A percentile compares a stretch with the other conserved stretches of the same genome.
Conservation (phyloP, 2,329 filamentous ascomycete species). For the Fusarium coffeatum region DNA sequence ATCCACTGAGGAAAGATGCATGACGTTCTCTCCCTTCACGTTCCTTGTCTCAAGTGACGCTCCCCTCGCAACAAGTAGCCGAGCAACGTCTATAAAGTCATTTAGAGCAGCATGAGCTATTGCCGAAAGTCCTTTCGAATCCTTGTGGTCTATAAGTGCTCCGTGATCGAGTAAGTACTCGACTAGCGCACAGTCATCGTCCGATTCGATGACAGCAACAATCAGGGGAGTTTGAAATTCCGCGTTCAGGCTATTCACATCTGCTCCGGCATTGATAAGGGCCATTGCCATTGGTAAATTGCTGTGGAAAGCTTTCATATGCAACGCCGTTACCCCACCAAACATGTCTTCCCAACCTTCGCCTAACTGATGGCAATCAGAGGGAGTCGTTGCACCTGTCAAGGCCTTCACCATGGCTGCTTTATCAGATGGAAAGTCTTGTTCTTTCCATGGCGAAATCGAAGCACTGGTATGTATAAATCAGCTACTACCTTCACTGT, state of each 20-base stretch:
- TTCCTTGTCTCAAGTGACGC: not conserved
- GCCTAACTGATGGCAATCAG: no score
- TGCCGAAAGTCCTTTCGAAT: not conserved
- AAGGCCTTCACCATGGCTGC: not conserved
- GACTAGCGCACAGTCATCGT: not conserved
- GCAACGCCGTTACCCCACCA: not conserved
- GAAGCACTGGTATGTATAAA: not conserved
- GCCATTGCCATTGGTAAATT: rapidly evolving
- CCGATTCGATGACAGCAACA: not conserved
- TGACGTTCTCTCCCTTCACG: not conserved
- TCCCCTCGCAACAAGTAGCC: not conserved
- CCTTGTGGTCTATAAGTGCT: not conserved
- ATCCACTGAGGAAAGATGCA: not conserved
- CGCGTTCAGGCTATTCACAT: not conserved
- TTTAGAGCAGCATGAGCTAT: not conserved
- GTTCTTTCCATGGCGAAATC: not conserved
- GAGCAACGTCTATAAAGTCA: not conserved
- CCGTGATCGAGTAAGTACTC: not conserved
- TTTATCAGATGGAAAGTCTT: not conserved
- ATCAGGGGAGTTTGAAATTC: not conserved
- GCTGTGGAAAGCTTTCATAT: rapidly evolving
- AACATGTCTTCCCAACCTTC: no score
- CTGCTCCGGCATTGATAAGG: not conserved
- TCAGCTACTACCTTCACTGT: not conserved
- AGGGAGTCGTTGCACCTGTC: not conserved